Base-by-base conservation (phyloP, 345 rosid genomes). In the Carallia pectinifolia region DNA sequence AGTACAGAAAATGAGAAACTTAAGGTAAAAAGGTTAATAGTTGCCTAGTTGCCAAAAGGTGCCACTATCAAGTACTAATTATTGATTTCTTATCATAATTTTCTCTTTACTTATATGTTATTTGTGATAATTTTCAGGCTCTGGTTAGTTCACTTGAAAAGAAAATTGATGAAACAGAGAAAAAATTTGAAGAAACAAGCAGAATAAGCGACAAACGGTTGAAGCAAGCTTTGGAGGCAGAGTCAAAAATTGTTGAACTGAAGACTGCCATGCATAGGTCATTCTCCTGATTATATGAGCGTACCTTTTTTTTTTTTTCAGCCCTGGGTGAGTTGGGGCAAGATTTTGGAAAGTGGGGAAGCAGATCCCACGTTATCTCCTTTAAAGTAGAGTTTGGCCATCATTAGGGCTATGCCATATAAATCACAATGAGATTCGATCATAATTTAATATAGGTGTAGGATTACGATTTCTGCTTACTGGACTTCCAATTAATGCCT, bases 211-310 rank as follows among this genome's bases (percentile, higher is more conserved):
- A 92, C 76, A 97, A 95, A 81, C 89, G 99, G 78, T 74, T 92
- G 80, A 92, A 88, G 82, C 99, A 92, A 87, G 93, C 97, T 62
- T 58, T 85, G 83, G 97, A 89, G 12, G 97, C 98, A n/a, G 98
- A 92, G 73, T 85, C 97, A 40, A 95, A 88, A 82, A 79, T 92
- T 67, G 87, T 78, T 64, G 87, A 88, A 74, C 75, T 95, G 83
- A 92, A 95, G 86, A 90, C 87, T 64, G 89, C 87, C 62, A 89
- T 95, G 97, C 91, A 89, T 64, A 95, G 86, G 99, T 95, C 62
- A 37, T 61, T 60, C 48, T 53, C 36, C 2, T 53, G 13, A 38
- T 66, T 69, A 39, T 62, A 27, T 1, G 34, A 56, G 29, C 29
- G 3, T 19, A 9, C 4, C 6, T 9, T 27, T 56, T 17, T 15